Evolutionary conservation across 805 yeast species (phyloP), one percentile per base, ranked within the genome.

Genomic region (Lipomyces yamadae): DNA sequence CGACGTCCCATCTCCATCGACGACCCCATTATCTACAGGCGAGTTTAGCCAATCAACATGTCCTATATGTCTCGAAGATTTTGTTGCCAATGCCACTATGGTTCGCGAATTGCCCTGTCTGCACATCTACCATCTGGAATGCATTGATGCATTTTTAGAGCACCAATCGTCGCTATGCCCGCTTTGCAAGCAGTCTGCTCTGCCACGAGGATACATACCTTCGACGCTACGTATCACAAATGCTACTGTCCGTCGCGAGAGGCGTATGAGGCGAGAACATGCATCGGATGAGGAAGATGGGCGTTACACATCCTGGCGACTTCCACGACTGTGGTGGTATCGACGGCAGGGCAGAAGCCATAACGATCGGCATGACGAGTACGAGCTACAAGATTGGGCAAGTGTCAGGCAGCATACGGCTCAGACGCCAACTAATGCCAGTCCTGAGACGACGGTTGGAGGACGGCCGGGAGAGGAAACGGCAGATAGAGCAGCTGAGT

Each of bases 81-180:
- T 88, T 65, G 87, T 84, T 64, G 82, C 83, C 61, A 87, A 85
- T 11, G 93, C 88, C 58, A 72, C 77, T 4, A 74, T 78, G 1
- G 71, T 71, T 13, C 83, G 96, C 67, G 92, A 91, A 0, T 80
- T 91, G 56, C 83, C 91, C 11, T 91, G 96, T 78, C 89, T 91
- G 15, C 96, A 91, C 78, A 91, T 87, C 11, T 91, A 87, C 82
- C 96, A 91, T 73, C 82, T 88, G 8, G 86, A 82, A 11, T 91
- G 96, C 76, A 83, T 91, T 61, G 95, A 90, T 74, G 92, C 92
- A 1, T 91, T 95, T 92, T 80, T 91, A 45, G 86, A 84, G 4
- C 85, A 85, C 71, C 81, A 91, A 70, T 82, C 90, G 62, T 90
- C 92, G 0, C 87, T 90, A 73, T 91, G 96, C 76, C 96, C 96